Evolutionary conservation across 2,329 filamentous ascomycete genomes (phyloP).

Genomic region (Drechslera avenae): DNA sequence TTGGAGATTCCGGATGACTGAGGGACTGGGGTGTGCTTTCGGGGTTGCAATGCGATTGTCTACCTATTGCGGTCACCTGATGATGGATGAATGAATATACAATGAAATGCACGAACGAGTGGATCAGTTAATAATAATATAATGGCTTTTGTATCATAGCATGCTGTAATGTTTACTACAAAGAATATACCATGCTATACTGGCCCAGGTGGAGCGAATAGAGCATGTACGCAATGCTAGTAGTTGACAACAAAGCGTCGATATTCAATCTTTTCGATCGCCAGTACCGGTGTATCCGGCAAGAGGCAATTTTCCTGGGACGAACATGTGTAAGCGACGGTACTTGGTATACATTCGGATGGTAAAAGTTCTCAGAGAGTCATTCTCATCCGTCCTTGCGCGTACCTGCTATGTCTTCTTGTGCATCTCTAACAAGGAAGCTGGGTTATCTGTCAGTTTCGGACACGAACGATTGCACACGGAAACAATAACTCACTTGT

Average conservation of each 20-base stretch:
- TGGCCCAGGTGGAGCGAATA: too few relatives aligned
- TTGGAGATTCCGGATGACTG: constrained; percentile 33
- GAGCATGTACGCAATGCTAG: too few relatives aligned
- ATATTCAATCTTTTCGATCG: constrained; percentile 8
- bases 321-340: constrained; percentile 27
- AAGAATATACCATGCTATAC: too few relatives aligned
- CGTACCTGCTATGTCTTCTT: constrained; percentile 76
- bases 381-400: constrained; percentile 65
- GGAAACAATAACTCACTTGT: constrained; percentile 73
- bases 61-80: not conserved
- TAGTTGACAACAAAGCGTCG: too few relatives aligned
- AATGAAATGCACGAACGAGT: too few relatives aligned
- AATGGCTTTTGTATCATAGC: too few relatives aligned
- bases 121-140: not conserved
- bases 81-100: not conserved
- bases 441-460: constrained; percentile 54
- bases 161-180: too few relatives aligned
- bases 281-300: not conserved
- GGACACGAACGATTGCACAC: not conserved
- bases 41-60: not conserved
- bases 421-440: constrained; percentile 83
- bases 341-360: constrained; percentile 4
- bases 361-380: constrained; percentile 1
- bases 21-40: too few relatives aligned
- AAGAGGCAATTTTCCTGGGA: constrained; percentile 27